Evolutionary conservation across 2,329 filamentous ascomycete species (phyloP), one percentile per base, ranked within the genome.

Genomic region (Penicillium hesseltinei): DNA sequence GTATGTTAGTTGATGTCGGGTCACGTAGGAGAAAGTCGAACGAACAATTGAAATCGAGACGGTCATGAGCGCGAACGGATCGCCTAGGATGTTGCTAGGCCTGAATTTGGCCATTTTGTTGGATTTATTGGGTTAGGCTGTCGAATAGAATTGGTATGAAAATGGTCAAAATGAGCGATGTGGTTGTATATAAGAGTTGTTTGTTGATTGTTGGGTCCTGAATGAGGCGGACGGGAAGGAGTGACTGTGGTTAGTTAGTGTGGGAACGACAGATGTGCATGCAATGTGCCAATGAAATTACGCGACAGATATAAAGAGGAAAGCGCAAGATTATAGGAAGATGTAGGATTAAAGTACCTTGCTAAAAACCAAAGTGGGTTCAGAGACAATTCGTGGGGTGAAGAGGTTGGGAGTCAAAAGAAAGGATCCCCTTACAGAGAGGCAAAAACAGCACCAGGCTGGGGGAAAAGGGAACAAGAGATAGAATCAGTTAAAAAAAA

Each of bases 1-100:
- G 9, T 54, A 38, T 36, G 13, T 57, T 53, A 57, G 54, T 33
- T 11, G 4, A 31, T 27, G 19, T 40, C 63, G 53, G 65, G 66
- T 66, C 53, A 61, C 63, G 29, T 33, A 19, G 39, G 31, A 43
- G 38, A 42, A 29, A 23, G 15, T 15, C 25, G n/a, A 33, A 84
- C 91, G 76, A 85, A 97, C 93, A 72, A 90, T 82, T 62, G 89
- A 86, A 75, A 97, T 97, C 57, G 93, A 97, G 63, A 96, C 86
- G 36, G 94, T 97, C 54, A 92, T 92, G 59, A 99, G 84, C 59
- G 93, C 92, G 77, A 99, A 97, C 6, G 94, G 94, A 78, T 99
- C 93, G 69, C 94, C 94, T 60, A 97, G 83, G 68, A 99, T 92
- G 77, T 97, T 95, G 73, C 90, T 90, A 75, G 92, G 77, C 75